Conservation (phyloP, 164 flowering plant species). For the Umbellularia californica region DNA sequence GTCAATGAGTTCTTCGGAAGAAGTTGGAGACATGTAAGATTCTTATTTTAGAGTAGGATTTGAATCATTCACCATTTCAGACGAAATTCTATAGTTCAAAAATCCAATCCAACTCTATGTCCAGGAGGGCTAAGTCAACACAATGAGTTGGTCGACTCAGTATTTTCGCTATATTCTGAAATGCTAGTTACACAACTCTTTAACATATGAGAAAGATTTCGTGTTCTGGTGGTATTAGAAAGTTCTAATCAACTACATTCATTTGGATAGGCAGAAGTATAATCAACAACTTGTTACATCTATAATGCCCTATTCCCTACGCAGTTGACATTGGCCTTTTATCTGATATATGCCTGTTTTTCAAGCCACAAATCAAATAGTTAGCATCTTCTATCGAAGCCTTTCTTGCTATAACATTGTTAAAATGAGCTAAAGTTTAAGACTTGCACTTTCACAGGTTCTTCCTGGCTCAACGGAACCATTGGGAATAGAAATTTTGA, state of each 20-base stretch:
- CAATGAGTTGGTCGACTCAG: background rate
- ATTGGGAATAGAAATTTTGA: conserved; percentile 24
- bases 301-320: background rate
- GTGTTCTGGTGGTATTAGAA: no score
- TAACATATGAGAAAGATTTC: background rate
- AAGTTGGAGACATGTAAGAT: conserved; percentile 45
- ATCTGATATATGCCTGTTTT: background rate
- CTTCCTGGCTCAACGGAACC: background rate
- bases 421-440: no score
- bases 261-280: background rate
- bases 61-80: background rate
- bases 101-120: background rate
- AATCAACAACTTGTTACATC: background rate
- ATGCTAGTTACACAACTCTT: background rate
- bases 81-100: background rate
- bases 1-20: conserved; percentile 82
- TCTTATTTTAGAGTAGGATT: background rate
- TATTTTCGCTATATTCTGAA: no score
- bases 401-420: no score
- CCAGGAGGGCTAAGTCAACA: background rate
- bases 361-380: no score
- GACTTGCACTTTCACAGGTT: background rate
- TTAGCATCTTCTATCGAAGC: no score
- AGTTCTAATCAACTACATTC: background rate
- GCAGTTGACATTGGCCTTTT: background rate